Base-by-base conservation (phyloP, 2,329 filamentous ascomycete genomes). In the Alternaria consortialis region DNA sequence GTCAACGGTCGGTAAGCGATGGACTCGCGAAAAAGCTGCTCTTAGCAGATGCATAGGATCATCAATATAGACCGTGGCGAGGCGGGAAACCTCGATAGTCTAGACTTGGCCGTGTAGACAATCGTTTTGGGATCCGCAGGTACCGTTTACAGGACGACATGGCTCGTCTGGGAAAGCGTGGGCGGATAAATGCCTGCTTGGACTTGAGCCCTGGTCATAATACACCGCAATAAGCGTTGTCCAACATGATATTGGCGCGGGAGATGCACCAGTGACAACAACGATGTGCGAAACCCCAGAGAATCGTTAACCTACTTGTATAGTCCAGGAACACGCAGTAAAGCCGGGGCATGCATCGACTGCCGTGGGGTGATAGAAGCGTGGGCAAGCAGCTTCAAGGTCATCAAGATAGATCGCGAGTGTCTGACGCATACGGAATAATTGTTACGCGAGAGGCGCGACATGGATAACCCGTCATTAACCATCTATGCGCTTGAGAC, bases 401-500 rank as follows among this genome's bases (percentile, higher is more conserved):
- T 44, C 51, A 42, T 23, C 42, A 39, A 57, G 46, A 39, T 42
- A 4, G 36, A 40, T 43, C 56, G 51, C 40, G 53, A 62, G 51
- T 37, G 53, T 46, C 42, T 47, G 36, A 29, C 42, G 25, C 57
- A 20, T 37, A 11, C 32, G 25, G 37, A 12, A 12, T n/a, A 50
- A 20, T 39, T 37, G n/a, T 27, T 55, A 55, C 29, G 51, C 43
- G 29, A 55, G 20, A 29, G n/a, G 20, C 17, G 40, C 46, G 11
- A 55, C 70, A 67, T 67, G 68, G 68, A 54, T 67, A 25, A 64
- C 56, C 62, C 63, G 53, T 59, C 46, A 17, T 48, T 39, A 34
- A 44, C 37, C 13, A 29, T 60, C 39, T 50, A 59, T 55, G 51
- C 17, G 47, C 32, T 6, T 12, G 12, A 27, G 46, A 52, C 34